A percentile compares a stretch with the other conserved stretches of the same genome.
phyloP scores from a whole-genome alignment of 1,284 basidiomycete genomes.

The Lignosus rhinocerotis region DNA sequence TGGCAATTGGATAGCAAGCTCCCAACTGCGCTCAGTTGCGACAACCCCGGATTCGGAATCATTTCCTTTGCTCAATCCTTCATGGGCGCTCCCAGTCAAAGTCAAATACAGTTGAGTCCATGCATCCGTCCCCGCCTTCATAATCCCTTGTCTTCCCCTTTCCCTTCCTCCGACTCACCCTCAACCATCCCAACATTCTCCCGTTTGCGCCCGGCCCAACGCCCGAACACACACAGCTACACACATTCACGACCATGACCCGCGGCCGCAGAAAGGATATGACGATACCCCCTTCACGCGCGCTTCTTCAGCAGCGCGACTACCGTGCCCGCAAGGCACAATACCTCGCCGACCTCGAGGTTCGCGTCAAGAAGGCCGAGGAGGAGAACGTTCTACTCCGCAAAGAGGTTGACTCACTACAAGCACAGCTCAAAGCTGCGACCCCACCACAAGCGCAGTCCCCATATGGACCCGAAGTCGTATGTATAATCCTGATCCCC shows the following conservation, averaged over 20 bases:
- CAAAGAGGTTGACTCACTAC: conserved; percentile 43
- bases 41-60: conserved; percentile 16
- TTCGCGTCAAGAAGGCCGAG: conserved; percentile 50
- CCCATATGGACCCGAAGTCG: conserved; percentile 42
- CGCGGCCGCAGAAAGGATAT: conserved; percentile 66
- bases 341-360: conserved; percentile 57
- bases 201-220: neutral
- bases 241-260: conserved; percentile 43
- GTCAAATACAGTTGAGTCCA: conserved; percentile 23
- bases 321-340: conserved; percentile 62
- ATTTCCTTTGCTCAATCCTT: conserved; percentile 17
- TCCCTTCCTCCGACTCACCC: neutral
- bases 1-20: conserved; percentile 7
- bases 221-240: neutral
- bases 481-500: conserved; percentile 29
- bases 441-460: conserved; percentile 15
- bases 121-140: conserved; percentile 13
- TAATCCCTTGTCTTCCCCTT: conserved; percentile 7
- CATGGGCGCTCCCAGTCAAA: conserved; percentile 16
- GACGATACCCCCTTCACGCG: conserved; percentile 45
- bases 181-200: neutral
- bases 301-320: conserved; percentile 57
- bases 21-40: conserved; percentile 6
- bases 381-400: conserved; percentile 53
- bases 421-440: conserved; percentile 22